These are phyloP conservation scores for Mycena maculata DNA, from an alignment of 768 basidiomycete genomes.

Conservation along the genomic window DNA sequence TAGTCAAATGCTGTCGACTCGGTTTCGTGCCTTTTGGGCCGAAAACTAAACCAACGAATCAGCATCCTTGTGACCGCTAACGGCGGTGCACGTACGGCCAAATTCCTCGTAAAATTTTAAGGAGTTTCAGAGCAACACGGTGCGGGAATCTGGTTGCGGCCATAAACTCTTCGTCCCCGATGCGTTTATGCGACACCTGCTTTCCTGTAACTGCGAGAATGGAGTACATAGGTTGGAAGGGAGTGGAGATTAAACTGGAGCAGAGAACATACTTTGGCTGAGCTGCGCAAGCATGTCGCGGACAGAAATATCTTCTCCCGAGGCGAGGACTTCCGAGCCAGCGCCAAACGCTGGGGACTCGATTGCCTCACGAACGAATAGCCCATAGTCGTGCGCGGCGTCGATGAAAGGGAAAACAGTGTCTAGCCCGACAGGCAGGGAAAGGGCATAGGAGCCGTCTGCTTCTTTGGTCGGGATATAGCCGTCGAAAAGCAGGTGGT, in stretches of 20 bases:
- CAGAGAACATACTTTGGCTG: neutral
- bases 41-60: neutral
- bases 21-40: conserved; percentile 3
- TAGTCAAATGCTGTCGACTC: conserved; percentile 1
- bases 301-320: conserved; percentile 5
- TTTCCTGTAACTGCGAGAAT: conserved; percentile 25
- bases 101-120: conserved; percentile 18
- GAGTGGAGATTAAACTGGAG: no score
- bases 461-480: neutral
- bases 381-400: conserved; percentile 13
- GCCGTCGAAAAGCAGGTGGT: neutral
- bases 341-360: neutral
- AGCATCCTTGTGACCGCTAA: neutral
- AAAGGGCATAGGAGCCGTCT: neutral
- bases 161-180: conserved; percentile 18
- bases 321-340: neutral
- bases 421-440: neutral
- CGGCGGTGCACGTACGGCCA: conserved; percentile 12
- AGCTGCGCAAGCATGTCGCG: conserved; percentile 9
- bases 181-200: conserved; percentile 9
- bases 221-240: neutral
- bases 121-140: conserved; percentile 12
- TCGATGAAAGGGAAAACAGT: conserved; percentile 12
- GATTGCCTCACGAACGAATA: conserved; percentile 17
- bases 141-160: neutral